Percentiles rank a stretch among this genome's conserved stretches.
These are phyloP conservation scores for Schizopora paradoxa DNA, from an alignment of 1,284 basidiomycete species.

Conservation along the genomic window DNA sequence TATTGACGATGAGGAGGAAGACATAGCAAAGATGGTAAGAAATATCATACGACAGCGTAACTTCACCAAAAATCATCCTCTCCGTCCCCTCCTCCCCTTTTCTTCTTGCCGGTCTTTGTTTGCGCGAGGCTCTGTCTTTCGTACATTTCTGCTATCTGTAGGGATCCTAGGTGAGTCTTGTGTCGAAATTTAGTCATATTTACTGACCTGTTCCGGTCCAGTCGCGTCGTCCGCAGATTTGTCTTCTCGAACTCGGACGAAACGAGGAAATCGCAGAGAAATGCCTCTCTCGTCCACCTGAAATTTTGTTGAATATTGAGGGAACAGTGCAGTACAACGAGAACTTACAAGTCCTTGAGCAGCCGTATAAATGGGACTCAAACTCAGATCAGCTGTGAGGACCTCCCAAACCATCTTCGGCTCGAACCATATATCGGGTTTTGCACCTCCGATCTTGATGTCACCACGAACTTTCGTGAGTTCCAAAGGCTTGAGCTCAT, in stretches of 20 bases:
- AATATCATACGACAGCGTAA: not conserved
- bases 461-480: constrained; percentile 64
- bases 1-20: not conserved
- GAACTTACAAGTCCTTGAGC: constrained; percentile 85
- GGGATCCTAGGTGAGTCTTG: constrained; percentile 3
- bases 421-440: constrained; percentile 94
- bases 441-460: constrained; percentile 83
- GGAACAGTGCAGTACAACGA: not conserved
- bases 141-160: constrained; percentile 93
- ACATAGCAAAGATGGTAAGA: not conserved
- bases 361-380: constrained; percentile 96
- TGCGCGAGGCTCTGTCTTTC: constrained; percentile 81
- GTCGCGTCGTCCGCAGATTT: constrained; percentile 91
- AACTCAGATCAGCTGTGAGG: constrained; percentile 90
- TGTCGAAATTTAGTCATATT: constrained; percentile 6
- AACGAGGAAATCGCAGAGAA: constrained; percentile 93
- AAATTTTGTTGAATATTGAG: constrained; percentile 11
- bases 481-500: constrained; percentile 79
- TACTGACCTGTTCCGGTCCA: constrained; percentile 77
- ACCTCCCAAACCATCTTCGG: constrained; percentile 98
- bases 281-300: constrained; percentile 87
- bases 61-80: constrained; percentile 88
- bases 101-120: constrained; percentile 59
- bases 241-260: constrained; percentile 89
- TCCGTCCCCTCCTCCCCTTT: constrained; percentile 56